Base-by-base conservation (phyloP, 2,329 filamentous ascomycete species). In the Xylaria sp. region DNA sequence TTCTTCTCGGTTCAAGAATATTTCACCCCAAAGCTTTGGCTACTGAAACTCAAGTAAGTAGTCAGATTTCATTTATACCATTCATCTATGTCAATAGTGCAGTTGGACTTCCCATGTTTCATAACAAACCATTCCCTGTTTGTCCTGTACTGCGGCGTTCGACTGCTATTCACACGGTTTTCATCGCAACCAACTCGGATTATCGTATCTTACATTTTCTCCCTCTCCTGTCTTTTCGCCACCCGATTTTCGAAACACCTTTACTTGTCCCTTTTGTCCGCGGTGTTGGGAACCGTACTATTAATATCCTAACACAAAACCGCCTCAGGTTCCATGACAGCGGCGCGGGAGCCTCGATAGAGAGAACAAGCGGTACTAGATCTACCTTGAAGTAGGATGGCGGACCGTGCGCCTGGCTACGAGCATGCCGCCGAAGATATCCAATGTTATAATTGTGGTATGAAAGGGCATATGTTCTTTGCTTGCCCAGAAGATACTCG, bases 391-490 rank as follows among this genome's bases (percentile, higher is more conserved):
- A 58, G 41, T 46, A 67, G 63, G 47, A 74, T 74, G 72, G 65
- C 67, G 13, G 66, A 70, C 54, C 65, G 54, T 40, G 67, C 68
- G 15, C 69, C 72, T 15, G 71, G 71, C 51, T 68, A 68, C 53
- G 68, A 68, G 60, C 60, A 70, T 35, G 64, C 63, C n/a, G 67
- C 63, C 33, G 70, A 71, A 53, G 71, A 73, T 19, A 70, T 61
- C 15, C 67, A 69, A 11, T 75, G 73, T 52, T 74, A 75, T 43
- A 75, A 75, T 53, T 75, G 73, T 65, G 73, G 73, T 40, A 65
- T 73, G 63, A 68, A 66, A 47, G 73, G 73, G 19, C 73, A 75
- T 61, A 62, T 73, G 60, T 73, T 74, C 55, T 71, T 67, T 33
- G 72, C 73, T 47, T 75, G 73, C 52, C 72, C 73, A 9, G 72